These are phyloP conservation scores for Gloeopeniophorella convolvens DNA, from an alignment of 768 basidiomycete genomes.

Conservation along the genomic window DNA sequence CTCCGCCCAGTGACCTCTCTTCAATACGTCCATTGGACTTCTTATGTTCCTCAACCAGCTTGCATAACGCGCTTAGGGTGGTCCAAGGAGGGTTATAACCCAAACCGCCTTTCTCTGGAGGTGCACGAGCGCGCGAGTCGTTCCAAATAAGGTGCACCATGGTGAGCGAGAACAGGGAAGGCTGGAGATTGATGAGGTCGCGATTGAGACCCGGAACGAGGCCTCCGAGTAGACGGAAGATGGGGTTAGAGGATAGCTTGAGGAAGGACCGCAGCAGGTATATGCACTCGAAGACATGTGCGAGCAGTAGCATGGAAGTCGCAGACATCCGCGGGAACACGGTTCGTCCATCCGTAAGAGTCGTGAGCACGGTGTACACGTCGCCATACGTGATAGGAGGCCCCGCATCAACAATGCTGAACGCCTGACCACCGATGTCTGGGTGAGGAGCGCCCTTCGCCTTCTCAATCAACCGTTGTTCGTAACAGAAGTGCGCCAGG, in stretches of 20 bases:
- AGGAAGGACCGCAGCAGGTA: constrained; percentile 27
- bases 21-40: constrained; percentile 24
- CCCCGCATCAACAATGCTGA: constrained; percentile 60
- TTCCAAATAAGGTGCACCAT: constrained; percentile 34
- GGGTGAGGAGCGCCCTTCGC: constrained; percentile 37
- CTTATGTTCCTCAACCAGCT: constrained; percentile 29
- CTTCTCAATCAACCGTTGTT: constrained; percentile 58
- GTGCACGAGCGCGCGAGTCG: constrained; percentile 32
- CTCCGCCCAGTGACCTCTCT: constrained; percentile 24
- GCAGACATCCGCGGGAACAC: constrained; percentile 51
- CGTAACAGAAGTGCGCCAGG: constrained; percentile 65
- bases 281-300: constrained; percentile 52
- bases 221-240: constrained; percentile 29
- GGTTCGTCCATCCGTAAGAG: constrained; percentile 51
- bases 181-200: constrained; percentile 35
- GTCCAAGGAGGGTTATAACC: constrained; percentile 31
- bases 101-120: constrained; percentile 32
- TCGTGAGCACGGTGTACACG: constrained; percentile 46
- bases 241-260: constrained; percentile 23
- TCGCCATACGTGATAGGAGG: constrained; percentile 59
- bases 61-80: constrained; percentile 31
- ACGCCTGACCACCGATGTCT: constrained; percentile 70
- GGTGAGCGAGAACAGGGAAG: constrained; percentile 32
- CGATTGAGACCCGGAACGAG: constrained; percentile 25
- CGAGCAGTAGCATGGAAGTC: constrained; percentile 58